A percentile compares a stretch with the other conserved stretches of the same genome.
Conservation (phyloP, 768 basidiomycete genomes). For the Ramaria rubella region DNA sequence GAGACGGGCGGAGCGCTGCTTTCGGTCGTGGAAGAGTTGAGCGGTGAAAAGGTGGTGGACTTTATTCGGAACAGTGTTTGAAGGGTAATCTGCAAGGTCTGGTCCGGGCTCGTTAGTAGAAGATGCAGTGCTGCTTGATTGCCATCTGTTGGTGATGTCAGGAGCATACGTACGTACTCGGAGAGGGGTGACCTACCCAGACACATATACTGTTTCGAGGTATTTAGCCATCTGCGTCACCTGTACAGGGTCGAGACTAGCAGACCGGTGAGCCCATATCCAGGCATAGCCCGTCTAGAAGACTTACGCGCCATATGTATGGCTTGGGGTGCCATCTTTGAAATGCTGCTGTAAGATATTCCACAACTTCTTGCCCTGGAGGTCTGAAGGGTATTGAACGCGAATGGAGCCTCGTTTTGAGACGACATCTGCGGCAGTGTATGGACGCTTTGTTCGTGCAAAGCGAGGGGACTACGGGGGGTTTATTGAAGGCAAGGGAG, state of each 20-base stretch:
- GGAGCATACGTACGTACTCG: not conserved
- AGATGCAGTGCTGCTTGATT: slow-evolving; percentile 88
- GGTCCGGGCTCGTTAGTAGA: slow-evolving; percentile 96
- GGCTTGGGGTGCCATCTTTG: slow-evolving; percentile 71
- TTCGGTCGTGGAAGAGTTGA: slow-evolving; percentile 98
- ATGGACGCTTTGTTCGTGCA: slow-evolving; percentile 79
- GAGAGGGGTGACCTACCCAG: slow-evolving; percentile 40
- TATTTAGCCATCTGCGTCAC: slow-evolving; percentile 99
- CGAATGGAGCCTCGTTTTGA: slow-evolving; percentile 85
- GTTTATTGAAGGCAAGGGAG: not conserved
- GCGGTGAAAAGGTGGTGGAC: slow-evolving; percentile 98
- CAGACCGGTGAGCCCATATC: slow-evolving; percentile 5
- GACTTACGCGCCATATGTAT: slow-evolving; percentile 98
- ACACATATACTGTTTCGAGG: slow-evolving; percentile 97
- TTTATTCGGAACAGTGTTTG: slow-evolving; percentile 98
- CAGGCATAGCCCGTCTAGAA: not conserved
- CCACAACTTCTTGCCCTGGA: slow-evolving; percentile 85
- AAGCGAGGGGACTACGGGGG: slow-evolving; percentile 74
- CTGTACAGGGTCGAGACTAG: slow-evolving; percentile 93
- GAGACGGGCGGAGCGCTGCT: slow-evolving; percentile 81
- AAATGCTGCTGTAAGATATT: slow-evolving; percentile 67
- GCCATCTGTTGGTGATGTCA: slow-evolving; percentile 42
- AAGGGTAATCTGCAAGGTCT: slow-evolving; percentile 99
- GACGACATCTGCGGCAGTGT: slow-evolving; percentile 89
- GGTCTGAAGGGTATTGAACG: slow-evolving; percentile 80